Evolutionary conservation across 768 basidiomycete species (phyloP).

Genomic region (Mrakia blollopis): DNA sequence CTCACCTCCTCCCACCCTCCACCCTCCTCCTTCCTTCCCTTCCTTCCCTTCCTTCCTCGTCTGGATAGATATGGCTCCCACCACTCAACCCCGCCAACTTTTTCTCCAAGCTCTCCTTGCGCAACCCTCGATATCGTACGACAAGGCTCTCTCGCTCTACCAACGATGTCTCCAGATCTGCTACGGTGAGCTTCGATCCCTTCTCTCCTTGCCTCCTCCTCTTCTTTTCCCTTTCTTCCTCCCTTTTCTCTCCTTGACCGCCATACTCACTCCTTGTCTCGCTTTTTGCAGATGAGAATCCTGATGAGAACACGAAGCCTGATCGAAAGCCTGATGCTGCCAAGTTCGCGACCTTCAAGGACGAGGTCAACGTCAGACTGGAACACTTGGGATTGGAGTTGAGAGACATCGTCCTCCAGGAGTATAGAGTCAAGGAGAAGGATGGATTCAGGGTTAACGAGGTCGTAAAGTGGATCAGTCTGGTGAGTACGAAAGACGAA

Average conservation of each 20-base stretch:
- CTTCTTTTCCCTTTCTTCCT: not conserved
- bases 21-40: not conserved
- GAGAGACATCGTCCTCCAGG: conserved; percentile 38
- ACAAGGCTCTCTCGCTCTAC: conserved; percentile 19
- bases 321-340: not conserved
- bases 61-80: not conserved
- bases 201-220: not conserved
- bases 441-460: too few species aligned
- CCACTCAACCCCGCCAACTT: conserved; percentile 1
- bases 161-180: not conserved
- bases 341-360: not conserved
- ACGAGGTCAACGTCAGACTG: conserved; percentile 57
- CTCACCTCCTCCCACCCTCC: not conserved
- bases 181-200: conserved; percentile 11
- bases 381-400: conserved; percentile 71
- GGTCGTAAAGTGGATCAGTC: too few species aligned
- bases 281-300: not conserved
- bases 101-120: conserved; percentile 27
- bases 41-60: not conserved
- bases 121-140: conserved; percentile 19
- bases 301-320: not conserved
- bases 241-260: not conserved
- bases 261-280: too few species aligned
- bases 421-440: not conserved
- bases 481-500: too few species aligned